Evolutionary conservation across 1,284 basidiomycete species (phyloP), one percentile per base, ranked within the genome.

Genomic region (Cerrena zonata): DNA sequence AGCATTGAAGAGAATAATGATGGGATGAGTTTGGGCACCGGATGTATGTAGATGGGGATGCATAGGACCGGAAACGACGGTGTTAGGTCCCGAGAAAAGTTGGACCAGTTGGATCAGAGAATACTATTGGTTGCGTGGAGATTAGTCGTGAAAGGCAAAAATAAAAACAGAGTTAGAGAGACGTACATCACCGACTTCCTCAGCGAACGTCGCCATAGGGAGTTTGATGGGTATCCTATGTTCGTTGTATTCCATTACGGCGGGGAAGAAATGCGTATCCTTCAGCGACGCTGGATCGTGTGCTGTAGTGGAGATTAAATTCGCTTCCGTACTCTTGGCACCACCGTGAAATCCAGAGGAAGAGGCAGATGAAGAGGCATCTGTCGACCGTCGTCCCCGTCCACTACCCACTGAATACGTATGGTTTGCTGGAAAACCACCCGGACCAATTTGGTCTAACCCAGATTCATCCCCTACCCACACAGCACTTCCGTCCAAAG

Each of bases 1-100:
- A 0, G 94, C 94, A 65, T 98, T 98, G 75, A 96, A 93, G 11
- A 99, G 79, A 40, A 98, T 77, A 52, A 95, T 93, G 60, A 99
- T 84, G 0, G 94, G 93, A 62, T 94, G 92, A 0, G 95, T 98
- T 52, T 80, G 74, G n/a, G 80, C 73, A 47, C 95, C 95, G 58
- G 88, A 93, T 0, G 91, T 92, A 65, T 97, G 94, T 25, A 99
- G 73, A 65, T 97, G 92, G 1, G 94, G 89, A 64, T 96, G 93
- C 41, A 84, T 73, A 0, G 93, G 93, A 5, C 90, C 86, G 24
- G 78, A 74, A 45, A 91, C 75, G 10, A 71, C 77, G 24, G 81
- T 71, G 25, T 78, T 76, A 40, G 83, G 77, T 4, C 77, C 76
- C 2, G 90, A 90, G 66, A 98, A 97, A 2, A 87, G 88, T 63